These are phyloP conservation scores for Chaetomiaceae sp. DNA, from an alignment of 2,329 filamentous ascomycete species.

Conservation along the genomic window DNA sequence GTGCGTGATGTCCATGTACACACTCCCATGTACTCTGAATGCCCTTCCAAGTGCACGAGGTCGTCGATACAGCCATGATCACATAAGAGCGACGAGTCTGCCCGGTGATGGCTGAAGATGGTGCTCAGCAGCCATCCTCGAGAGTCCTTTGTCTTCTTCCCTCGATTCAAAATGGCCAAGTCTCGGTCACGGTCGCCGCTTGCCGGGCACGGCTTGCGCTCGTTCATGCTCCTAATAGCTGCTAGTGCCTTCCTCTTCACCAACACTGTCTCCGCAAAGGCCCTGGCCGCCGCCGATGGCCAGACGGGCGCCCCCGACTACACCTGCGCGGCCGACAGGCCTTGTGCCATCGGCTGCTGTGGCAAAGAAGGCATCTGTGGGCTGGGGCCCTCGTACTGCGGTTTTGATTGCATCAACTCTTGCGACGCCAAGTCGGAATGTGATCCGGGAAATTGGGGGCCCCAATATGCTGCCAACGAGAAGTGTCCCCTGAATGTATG, in stretches of 20 bases:
- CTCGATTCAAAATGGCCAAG: neutral
- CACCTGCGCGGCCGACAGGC: slow-evolving; percentile 2
- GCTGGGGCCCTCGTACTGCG: slow-evolving; percentile 1
- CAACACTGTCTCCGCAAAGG: neutral
- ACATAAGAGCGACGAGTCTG: neutral
- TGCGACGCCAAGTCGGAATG: slow-evolving; percentile 6
- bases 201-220: neutral
- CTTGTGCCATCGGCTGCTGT: slow-evolving; percentile 2
- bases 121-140: neutral
- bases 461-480: slow-evolving; percentile 2
- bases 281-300: neutral
- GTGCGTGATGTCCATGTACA: neutral
- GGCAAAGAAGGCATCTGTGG: slow-evolving; percentile 4
- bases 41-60: neutral
- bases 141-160: neutral
- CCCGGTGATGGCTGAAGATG: neutral
- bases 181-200: neutral
- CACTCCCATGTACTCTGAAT: neutral
- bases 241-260: neutral
- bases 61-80: neutral
- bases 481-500: slow-evolving; percentile 6
- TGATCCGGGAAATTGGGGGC: slow-evolving; percentile 3
- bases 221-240: neutral
- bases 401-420: slow-evolving; percentile 3
- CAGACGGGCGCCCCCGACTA: slow-evolving; percentile 5